A percentile compares a stretch with the other conserved stretches of the same genome.
Evolutionary conservation across 2,329 filamentous ascomycete species (phyloP).

Genomic region (Colletotrichum gloeosporioides): DNA sequence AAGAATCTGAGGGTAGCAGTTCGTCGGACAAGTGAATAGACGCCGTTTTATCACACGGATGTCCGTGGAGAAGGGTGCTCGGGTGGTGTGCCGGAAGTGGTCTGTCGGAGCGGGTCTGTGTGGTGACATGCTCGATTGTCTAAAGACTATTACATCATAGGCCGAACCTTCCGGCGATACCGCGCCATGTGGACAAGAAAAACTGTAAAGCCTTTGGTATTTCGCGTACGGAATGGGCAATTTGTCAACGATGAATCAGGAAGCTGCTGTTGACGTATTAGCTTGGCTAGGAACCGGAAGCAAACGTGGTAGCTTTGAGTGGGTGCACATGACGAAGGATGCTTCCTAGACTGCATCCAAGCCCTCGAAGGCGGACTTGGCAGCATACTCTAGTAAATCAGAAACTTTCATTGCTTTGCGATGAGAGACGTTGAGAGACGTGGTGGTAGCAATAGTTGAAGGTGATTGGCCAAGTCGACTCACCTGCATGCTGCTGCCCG

Average conservation of each 20-base stretch:
- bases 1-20: not conserved
- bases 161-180: not conserved
- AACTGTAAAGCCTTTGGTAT: not conserved
- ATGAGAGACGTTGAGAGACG: not conserved
- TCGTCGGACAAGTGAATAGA: not conserved
- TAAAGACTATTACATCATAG: conserved; percentile 15
- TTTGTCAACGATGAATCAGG: not conserved
- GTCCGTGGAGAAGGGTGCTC: conserved; percentile 5
- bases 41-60: conserved; percentile 3
- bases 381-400: not conserved
- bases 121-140: conserved; percentile 2
- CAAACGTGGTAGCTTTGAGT: not conserved
- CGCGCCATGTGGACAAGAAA: not conserved
- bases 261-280: not conserved
- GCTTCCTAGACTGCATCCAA: not conserved
- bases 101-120: conserved; percentile 18
- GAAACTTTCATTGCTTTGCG: not conserved
- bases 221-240: not conserved
- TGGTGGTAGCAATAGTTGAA: not conserved
- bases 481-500: not conserved
- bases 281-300: not conserved
- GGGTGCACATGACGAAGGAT: not conserved
- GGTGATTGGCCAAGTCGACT: not conserved
- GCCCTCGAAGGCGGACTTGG: not conserved
- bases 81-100: conserved; percentile 1